Evolutionary conservation across 257 asterid genomes (phyloP), one percentile per base, ranked within the genome.

Genomic region (Capsicum pubescens): DNA sequence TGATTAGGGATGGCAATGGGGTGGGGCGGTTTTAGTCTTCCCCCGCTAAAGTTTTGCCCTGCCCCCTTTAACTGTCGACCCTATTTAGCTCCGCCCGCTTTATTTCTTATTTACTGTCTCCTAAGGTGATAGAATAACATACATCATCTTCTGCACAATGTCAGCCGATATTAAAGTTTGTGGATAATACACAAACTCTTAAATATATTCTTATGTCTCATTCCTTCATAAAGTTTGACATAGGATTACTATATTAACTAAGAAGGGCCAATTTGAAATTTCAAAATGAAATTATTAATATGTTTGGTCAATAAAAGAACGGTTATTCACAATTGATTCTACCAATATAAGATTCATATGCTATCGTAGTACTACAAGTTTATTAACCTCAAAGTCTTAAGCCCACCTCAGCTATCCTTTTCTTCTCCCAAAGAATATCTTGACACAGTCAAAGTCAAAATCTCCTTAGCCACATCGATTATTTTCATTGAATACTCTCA

Each of bases 371-470:
- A 15, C 2, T 59, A n/a, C 66, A 59, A 59, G 66, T 59, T n/a
- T 59, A 17, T 59, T 59, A 6, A 44, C 8, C 48, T 44, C 48
- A 44, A 5, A 44, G 48, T 44, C 48, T 44, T 44, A 44, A 7
- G 48, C 48, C 7, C 48, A 60, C 12, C 67, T 16, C 32, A 42
- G 16, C 48, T 78, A 54, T 36, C 58, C 8, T 79, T 36, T n/a
- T 44, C 63, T 48, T 60, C 56, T 35, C 8, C 17, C 64, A 9
- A 39, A 64, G 82, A 76, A 81, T 58, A 56, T 52, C n/a, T 81
- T 84, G 87, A 82, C 86, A 79, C 52, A 42, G 66, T 83, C 74
- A 85, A 57, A 80, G 84, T 84, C 77, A 58, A 42, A 63, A 61
- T 57, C 10, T 54, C 72, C 71, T 82, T 48, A 50, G 60, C 80